Base-by-base conservation (phyloP, 2,329 filamentous ascomycete species). In the Arthrobotrys sphaeroides region DNA sequence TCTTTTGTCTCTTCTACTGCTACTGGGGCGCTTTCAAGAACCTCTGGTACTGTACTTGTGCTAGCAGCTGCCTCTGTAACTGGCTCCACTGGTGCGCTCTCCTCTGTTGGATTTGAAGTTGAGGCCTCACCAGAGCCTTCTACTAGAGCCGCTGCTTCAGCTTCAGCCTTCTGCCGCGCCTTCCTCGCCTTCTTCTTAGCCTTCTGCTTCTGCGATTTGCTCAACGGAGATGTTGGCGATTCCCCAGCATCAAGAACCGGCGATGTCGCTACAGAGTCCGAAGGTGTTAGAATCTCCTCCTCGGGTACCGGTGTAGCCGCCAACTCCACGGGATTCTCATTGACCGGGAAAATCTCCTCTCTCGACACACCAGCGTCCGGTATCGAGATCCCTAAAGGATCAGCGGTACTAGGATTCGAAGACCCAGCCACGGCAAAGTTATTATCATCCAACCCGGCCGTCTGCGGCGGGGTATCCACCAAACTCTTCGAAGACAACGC, bases 321-420 rank as follows among this genome's bases (percentile, higher is more conserved):
- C 33, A 70, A 22, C 24, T 61, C 59, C 16, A 51, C 38, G 10
- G 57, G 57, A 7, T 49, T 24, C 40, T 61, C 61, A 22, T 43
- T 61, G 33, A 57, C 53, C 9, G 62, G 53, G 5, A 49, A 73
- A 26, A 66, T 43, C n/a, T 73, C 68, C 6, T 51, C 62, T 16
- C 13, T 62, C 7, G 62, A 26, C 5, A 62, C 26, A 49, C 62
- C 62, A 20, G 62, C 70, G 51, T 74, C 70, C 10, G 70, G 70
- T 74, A 74, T 68, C 45, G 70, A 74, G 22, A 74, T 74, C 31
- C 70, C 70, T 26, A 74, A 16, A 9, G 70, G 70, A 36, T 74
- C 45, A 10, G 62, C 20, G 0, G 36, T 7, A 5, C 9, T 7
- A 33, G 53, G n/a, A n/a, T n/a, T n/a, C n/a, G n/a, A n/a, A n/a